phyloP scores from a whole-genome alignment of 2,329 filamentous ascomycete species.

The Fusarium pseudocircinatum region DNA sequence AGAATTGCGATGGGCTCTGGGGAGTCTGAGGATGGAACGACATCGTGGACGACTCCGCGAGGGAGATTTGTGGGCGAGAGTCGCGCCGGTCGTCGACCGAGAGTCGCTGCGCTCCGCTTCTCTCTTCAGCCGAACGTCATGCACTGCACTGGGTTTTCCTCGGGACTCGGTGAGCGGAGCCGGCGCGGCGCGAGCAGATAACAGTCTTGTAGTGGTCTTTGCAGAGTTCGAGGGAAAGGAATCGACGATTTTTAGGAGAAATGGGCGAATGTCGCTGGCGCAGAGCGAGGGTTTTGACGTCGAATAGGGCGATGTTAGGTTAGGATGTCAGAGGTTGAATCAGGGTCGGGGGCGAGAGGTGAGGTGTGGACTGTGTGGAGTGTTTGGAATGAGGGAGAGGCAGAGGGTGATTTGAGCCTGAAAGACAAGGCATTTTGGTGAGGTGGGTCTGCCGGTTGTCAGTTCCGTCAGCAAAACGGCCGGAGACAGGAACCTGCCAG shows the following conservation, averaged over 20 bases:
- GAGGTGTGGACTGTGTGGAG: slow-evolving; percentile 41
- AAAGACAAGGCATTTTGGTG: slow-evolving; percentile 45
- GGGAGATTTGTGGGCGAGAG: slow-evolving; percentile 44
- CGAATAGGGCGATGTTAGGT: slow-evolving; percentile 36
- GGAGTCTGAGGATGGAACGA: slow-evolving; percentile 74
- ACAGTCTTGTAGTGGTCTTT: slow-evolving; percentile 9
- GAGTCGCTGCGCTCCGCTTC: slow-evolving; percentile 47
- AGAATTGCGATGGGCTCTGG: slow-evolving; percentile 72
- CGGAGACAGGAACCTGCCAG: slow-evolving; percentile 23
- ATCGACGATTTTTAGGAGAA: slow-evolving; percentile 27
- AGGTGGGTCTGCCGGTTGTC: slow-evolving; percentile 1
- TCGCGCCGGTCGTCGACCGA: slow-evolving; percentile 48
- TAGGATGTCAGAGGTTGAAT: slow-evolving; percentile 44
- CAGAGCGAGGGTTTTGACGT: slow-evolving; percentile 39
- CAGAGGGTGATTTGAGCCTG: slow-evolving; percentile 42
- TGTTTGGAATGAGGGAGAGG: slow-evolving; percentile 44
- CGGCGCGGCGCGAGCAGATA: slow-evolving; percentile 26
- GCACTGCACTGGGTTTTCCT: slow-evolving; percentile 43
- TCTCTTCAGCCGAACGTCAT: slow-evolving; percentile 46
- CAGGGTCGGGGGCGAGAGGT: slow-evolving; percentile 43
- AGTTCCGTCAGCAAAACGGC: slow-evolving; percentile 18
- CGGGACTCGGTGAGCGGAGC: slow-evolving; percentile 31
- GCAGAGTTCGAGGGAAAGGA: slow-evolving; percentile 6
- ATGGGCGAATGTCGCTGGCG: slow-evolving; percentile 39
- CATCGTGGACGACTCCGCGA: slow-evolving; percentile 61